Conservation (phyloP, 768 basidiomycete species). For the Rhodosporidiobolus odoratus region DNA sequence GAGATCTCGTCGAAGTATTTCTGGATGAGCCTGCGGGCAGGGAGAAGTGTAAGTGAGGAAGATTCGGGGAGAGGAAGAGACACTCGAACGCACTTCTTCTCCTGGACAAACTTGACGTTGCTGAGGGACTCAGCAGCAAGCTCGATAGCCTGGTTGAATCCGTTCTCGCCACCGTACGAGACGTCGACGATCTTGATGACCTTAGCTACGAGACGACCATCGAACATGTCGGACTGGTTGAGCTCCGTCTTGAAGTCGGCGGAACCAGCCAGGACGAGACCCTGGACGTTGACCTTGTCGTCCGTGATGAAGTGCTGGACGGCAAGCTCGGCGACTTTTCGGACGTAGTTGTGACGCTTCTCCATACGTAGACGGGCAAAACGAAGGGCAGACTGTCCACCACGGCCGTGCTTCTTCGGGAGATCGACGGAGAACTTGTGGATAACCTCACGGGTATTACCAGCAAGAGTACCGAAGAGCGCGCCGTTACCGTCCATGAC, state of each 20-base stretch:
- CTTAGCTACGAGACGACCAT: constrained; percentile 77
- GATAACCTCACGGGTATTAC: constrained; percentile 92
- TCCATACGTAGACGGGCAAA: constrained; percentile 99
- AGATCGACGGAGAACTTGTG: constrained; percentile 99
- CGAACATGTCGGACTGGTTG: constrained; percentile 93
- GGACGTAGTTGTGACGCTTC: constrained; percentile 98
- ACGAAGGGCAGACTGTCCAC: constrained; percentile 98
- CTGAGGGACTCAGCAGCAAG: constrained; percentile 89
- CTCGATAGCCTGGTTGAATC: constrained; percentile 99
- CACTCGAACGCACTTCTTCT: constrained; percentile 59
- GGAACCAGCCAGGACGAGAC: constrained; percentile 89
- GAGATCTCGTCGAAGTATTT: constrained; percentile 99
- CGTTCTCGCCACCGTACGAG: constrained; percentile 96
- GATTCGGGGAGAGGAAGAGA: neutral
- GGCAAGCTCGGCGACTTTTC: constrained; percentile 93
- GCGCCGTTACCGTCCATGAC: constrained; percentile 99
- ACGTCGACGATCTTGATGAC: constrained; percentile 98
- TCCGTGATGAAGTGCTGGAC: constrained; percentile 97
- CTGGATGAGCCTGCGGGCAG: constrained; percentile 64
- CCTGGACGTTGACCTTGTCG: constrained; percentile 97
- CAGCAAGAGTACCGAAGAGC: constrained; percentile 88
- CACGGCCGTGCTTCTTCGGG: constrained; percentile 99
- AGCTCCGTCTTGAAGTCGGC: constrained; percentile 99
- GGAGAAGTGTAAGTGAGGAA: neutral
- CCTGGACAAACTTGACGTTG: constrained; percentile 99